A percentile compares a stretch with the other conserved stretches of the same genome.
Conservation (phyloP, 345 rosid genomes). For the Corchorus capsularis region DNA sequence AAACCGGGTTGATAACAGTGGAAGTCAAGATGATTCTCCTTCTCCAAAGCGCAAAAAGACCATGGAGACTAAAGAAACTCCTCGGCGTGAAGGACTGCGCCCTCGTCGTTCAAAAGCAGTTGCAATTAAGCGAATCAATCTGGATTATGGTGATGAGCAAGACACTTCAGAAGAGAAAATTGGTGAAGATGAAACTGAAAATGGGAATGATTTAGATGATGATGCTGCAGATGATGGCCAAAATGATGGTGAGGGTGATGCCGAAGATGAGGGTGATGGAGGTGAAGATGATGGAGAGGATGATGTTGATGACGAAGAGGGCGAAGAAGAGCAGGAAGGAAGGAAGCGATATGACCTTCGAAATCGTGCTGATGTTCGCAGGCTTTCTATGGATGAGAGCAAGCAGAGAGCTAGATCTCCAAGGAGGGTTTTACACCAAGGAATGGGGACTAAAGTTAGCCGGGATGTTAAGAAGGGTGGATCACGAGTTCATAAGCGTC, state of each 20-base stretch:
- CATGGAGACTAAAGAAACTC: slow-evolving; percentile 53
- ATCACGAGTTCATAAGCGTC: slow-evolving; percentile 93
- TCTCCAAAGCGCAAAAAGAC: slow-evolving; percentile 60
- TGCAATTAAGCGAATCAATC: slow-evolving; percentile 49
- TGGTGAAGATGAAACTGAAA: slow-evolving; percentile 79
- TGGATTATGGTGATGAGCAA: slow-evolving; percentile 67
- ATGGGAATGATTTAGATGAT: slow-evolving; percentile 77
- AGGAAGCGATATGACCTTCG: slow-evolving; percentile 96
- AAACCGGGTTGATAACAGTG: slow-evolving; percentile 56
- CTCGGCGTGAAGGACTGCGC: slow-evolving; percentile 98
- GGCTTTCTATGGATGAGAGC: slow-evolving; percentile 72
- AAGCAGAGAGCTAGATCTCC: slow-evolving; percentile 91
- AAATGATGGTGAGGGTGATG: slow-evolving; percentile 56
- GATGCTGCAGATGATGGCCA: slow-evolving; percentile 61
- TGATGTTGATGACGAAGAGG: slow-evolving; percentile 72
- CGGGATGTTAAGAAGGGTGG: slow-evolving; percentile 95
- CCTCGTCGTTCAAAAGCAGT: slow-evolving; percentile 78
- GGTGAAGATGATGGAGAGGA: slow-evolving; percentile 64
- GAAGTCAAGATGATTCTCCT: slow-evolving; percentile 57
- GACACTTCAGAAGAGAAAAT: slow-evolving; percentile 79
- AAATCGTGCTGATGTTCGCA: slow-evolving; percentile 91
- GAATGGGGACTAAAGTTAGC: slow-evolving; percentile 83
- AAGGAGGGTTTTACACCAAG: slow-evolving; percentile 93
- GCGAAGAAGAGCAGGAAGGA: slow-evolving; percentile 88
- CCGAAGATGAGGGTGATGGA: slow-evolving; percentile 58